Evolutionary conservation across 2,329 filamentous ascomycete species (phyloP).

Genomic region (Biscogniauxia marginata): DNA sequence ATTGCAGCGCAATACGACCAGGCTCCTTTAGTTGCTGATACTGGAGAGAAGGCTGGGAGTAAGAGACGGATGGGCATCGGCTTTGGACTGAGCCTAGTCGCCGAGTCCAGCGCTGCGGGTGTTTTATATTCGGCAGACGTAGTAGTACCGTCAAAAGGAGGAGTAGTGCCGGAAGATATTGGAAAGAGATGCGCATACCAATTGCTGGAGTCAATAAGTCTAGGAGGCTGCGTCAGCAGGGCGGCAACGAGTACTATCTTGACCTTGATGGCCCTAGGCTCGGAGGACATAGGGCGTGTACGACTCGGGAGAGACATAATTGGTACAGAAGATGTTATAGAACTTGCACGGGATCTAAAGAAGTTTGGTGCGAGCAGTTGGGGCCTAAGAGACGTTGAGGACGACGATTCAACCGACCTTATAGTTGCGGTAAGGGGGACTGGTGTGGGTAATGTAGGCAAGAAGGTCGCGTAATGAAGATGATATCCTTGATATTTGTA

Average conservation of each 20-base stretch:
- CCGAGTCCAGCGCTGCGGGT: conserved; percentile 80
- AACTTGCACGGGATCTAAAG: conserved; percentile 78
- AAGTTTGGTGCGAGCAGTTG: conserved; percentile 89
- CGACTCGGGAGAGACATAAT: conserved; percentile 79
- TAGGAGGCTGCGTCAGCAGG: conserved; percentile 77
- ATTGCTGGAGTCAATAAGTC: conserved; percentile 76
- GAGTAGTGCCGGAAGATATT: conserved; percentile 84
- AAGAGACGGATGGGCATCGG: conserved; percentile 77
- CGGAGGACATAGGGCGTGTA: conserved; percentile 88
- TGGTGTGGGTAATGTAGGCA: conserved; percentile 91
- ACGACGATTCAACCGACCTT: conserved; percentile 68
- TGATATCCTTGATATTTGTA: conserved; percentile 31
- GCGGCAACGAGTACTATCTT: conserved; percentile 73
- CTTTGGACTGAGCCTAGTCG: conserved; percentile 87
- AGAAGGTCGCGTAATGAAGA: conserved; percentile 67
- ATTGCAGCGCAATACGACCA: conserved; percentile 78
- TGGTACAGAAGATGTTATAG: conserved; percentile 75
- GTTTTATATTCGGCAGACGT: conserved; percentile 88
- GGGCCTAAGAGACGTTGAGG: conserved; percentile 76
- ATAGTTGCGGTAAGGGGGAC: conserved; percentile 88
- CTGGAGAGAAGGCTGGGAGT: conserved; percentile 50
- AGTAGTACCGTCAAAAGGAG: conserved; percentile 71
- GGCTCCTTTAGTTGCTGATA: conserved; percentile 55
- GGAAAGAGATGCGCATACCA: conserved; percentile 87
- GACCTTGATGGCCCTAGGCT: conserved; percentile 95